These are phyloP conservation scores for Myriosclerotinia curreyana DNA, from an alignment of 2,329 filamentous ascomycete genomes.

Conservation along the genomic window DNA sequence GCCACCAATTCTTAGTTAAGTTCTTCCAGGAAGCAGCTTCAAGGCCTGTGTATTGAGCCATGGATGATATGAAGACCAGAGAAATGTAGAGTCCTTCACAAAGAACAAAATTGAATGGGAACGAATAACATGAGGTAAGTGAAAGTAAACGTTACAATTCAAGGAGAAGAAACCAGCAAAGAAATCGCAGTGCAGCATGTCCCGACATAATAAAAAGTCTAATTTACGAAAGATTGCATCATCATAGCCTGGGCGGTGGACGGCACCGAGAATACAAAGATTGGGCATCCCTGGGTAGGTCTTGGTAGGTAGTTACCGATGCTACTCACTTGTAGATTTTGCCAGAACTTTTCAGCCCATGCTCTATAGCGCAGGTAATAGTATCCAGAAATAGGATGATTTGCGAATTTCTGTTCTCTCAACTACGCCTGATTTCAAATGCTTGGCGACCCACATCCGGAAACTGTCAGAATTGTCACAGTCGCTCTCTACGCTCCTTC, in stretches of 20 bases:
- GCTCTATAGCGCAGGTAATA: conserved; percentile 5
- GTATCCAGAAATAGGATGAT: conserved; percentile 19
- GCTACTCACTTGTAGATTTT: conserved; percentile 4
- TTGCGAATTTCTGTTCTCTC: conserved; percentile 15
- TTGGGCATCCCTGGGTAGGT: conserved; percentile 6
- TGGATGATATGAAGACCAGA: conserved; percentile 21
- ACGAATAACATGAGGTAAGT: conserved; percentile 11
- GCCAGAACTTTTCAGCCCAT: conserved; percentile 3
- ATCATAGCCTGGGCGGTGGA: conserved; percentile 1
- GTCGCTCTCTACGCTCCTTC: neutral
- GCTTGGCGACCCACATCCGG: conserved; percentile 8
- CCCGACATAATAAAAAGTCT: conserved; percentile 19
- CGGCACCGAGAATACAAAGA: conserved; percentile 6
- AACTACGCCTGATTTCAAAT: conserved; percentile 1
- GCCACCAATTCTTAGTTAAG: conserved; percentile 34
- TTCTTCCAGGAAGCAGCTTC: conserved; percentile 30
- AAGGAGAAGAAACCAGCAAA: conserved; percentile 6
- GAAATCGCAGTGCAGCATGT: conserved; percentile 11
- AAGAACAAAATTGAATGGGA: conserved; percentile 8
- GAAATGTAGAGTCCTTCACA: conserved; percentile 16
- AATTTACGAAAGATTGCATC: conserved; percentile 4
- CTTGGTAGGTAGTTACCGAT: conserved; percentile 10
- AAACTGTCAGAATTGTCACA: conserved; percentile 5
- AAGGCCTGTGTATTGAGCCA: conserved; percentile 33
- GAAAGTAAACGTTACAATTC: conserved; percentile 22